A percentile compares a stretch with the other conserved stretches of the same genome.
These are phyloP conservation scores for Tephrocybe sp. DNA, from an alignment of 768 basidiomycete genomes.

Conservation along the genomic window DNA sequence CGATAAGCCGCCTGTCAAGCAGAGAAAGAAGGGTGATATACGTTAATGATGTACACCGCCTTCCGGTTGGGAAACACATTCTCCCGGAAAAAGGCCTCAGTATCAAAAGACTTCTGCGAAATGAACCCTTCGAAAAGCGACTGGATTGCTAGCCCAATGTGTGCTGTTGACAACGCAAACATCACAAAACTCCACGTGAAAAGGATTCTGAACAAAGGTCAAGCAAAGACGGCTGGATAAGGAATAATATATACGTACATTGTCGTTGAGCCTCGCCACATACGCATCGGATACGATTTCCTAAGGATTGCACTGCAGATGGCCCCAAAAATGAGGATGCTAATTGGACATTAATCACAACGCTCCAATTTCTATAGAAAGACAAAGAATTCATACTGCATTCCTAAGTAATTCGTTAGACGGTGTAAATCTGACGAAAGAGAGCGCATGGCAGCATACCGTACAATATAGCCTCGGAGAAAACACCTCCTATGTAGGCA, in stretches of 20 bases:
- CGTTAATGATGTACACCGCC: constrained; percentile 27
- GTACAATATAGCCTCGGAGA: constrained; percentile 26
- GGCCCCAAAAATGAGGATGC: no score
- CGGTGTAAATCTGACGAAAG: background rate
- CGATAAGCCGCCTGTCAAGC: background rate
- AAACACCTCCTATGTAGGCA: constrained; percentile 28
- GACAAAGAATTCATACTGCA: constrained; percentile 18
- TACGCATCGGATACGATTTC: no score
- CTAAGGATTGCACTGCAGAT: no score
- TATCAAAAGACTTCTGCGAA: constrained; percentile 16
- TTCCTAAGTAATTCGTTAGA: constrained; percentile 15
- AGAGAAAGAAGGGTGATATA: constrained; percentile 4
- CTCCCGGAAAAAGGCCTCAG: constrained; percentile 20
- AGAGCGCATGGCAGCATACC: constrained; percentile 12
- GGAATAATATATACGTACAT: background rate
- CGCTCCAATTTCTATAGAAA: background rate
- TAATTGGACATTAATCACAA: no score
- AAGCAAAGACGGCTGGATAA: background rate
- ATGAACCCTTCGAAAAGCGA: constrained; percentile 25
- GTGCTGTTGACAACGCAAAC: constrained; percentile 25
- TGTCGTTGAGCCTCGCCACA: no score
- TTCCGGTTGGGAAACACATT: constrained; percentile 26
- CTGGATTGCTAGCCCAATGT: constrained; percentile 22
- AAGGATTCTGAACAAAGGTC: constrained; percentile 15
- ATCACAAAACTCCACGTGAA: constrained; percentile 20